A percentile compares a stretch with the other conserved stretches of the same genome.
These are phyloP conservation scores for Solanum etuberosum DNA, from an alignment of 257 asterid genomes.

Conservation along the genomic window DNA sequence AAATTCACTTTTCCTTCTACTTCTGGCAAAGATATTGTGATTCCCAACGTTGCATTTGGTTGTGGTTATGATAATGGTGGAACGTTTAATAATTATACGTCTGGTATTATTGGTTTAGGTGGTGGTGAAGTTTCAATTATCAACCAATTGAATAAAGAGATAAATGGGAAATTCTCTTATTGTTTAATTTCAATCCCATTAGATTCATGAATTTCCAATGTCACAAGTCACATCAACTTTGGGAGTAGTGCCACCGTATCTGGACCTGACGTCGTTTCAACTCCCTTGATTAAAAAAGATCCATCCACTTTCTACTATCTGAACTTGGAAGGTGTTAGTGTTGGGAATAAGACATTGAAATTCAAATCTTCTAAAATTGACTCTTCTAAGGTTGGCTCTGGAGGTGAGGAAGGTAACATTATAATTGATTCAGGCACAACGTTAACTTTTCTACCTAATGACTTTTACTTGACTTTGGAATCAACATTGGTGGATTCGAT, in stretches of 20 bases:
- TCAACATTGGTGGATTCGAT: not conserved
- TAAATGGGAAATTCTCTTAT: constrained; percentile 11
- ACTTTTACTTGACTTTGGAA: not conserved
- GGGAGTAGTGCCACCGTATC: constrained; percentile 1
- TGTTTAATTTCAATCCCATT: not conserved
- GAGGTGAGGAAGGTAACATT: constrained; percentile 3
- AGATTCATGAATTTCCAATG: not conserved
- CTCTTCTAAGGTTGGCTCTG: too few species aligned
- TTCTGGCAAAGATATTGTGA: not conserved
- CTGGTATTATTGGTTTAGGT: constrained; percentile 9
- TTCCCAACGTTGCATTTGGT: not conserved
- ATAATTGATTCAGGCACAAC: constrained; percentile 46
- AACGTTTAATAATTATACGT: not conserved
- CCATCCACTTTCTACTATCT: not conserved
- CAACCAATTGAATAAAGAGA: not conserved
- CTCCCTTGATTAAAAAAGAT: not conserved
- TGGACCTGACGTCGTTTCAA: not conserved
- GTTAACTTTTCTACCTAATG: not conserved
- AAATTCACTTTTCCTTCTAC: not conserved
- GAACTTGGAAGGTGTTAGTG: not conserved
- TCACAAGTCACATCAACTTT: not conserved
- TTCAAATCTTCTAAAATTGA: not conserved
- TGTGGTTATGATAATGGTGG: constrained; percentile 5
- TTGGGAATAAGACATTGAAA: constrained; percentile 1
- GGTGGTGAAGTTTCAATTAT: not conserved